These are phyloP conservation scores for Starmerella stigmatis DNA, from an alignment of 805 yeast genomes.

Conservation along the genomic window DNA sequence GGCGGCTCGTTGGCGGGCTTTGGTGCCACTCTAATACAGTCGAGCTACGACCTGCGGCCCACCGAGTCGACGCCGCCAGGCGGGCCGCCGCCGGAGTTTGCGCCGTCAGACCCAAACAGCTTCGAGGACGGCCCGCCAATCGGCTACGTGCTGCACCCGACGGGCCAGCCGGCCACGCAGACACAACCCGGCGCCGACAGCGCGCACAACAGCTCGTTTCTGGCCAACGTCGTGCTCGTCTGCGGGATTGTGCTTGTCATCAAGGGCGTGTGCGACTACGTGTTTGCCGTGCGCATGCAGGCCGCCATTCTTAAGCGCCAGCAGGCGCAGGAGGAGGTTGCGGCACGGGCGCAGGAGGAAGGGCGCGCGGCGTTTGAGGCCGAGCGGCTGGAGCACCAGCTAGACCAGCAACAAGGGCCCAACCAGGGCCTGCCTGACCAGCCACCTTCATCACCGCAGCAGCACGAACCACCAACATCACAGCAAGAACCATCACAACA, in stretches of 20 bases:
- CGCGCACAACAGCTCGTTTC: background rate
- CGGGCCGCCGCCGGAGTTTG: constrained; percentile 34
- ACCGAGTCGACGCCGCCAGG: constrained; percentile 27
- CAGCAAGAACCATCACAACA: too few species aligned
- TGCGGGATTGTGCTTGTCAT: constrained; percentile 57
- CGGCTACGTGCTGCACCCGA: constrained; percentile 22
- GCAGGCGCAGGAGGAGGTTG: constrained; percentile 8
- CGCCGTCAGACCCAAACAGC: constrained; percentile 50
- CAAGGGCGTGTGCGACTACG: constrained; percentile 62
- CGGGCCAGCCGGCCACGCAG: constrained; percentile 15
- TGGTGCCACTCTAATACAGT: constrained; percentile 69
- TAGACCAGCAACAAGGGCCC: background rate
- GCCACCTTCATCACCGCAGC: too few species aligned
- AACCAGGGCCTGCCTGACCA: too few species aligned
- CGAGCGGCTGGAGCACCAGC: background rate
- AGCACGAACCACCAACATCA: too few species aligned
- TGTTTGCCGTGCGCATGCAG: constrained; percentile 69
- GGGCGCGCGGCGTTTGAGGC: constrained; percentile 3
- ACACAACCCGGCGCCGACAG: constrained; percentile 1
- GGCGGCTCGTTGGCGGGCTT: constrained; percentile 90
- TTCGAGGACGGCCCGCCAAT: constrained; percentile 34
- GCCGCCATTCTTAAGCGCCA: constrained; percentile 37
- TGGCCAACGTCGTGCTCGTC: constrained; percentile 44
- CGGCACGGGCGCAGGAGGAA: constrained; percentile 10
- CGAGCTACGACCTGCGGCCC: constrained; percentile 52